Conservation (phyloP, 2,329 filamentous ascomycete genomes). For the Hymenoscyphus repandus region DNA sequence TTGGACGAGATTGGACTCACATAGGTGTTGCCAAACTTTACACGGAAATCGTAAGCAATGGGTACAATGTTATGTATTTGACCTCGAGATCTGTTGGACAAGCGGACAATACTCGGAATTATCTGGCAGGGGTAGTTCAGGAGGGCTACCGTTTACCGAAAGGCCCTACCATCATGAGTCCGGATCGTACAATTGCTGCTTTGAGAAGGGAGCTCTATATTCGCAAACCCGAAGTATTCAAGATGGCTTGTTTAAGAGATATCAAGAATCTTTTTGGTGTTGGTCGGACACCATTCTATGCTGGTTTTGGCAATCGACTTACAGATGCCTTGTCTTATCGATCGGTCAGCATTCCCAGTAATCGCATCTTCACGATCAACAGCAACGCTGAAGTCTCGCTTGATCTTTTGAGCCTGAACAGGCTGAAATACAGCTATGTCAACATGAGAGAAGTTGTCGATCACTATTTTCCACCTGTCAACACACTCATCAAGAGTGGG, state of each 20-base stretch:
- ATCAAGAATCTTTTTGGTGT: constrained; percentile 82
- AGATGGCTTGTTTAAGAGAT: constrained; percentile 96
- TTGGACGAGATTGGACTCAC: constrained; percentile 97
- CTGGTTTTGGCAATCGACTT: constrained; percentile 92
- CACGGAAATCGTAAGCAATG: constrained; percentile 89
- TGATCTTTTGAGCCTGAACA: constrained; percentile 84
- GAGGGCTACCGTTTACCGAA: constrained; percentile 81
- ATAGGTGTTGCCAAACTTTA: constrained; percentile 95
- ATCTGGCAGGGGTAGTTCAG: constrained; percentile 83
- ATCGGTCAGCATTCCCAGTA: constrained; percentile 90
- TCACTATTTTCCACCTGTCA: constrained; percentile 94
- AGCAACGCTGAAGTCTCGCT: constrained; percentile 93
- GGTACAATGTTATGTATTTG: constrained; percentile 98
- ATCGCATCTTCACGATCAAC: constrained; percentile 97
- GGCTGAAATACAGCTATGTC: constrained; percentile 93
- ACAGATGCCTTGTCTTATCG: constrained; percentile 96
- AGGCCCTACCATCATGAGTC: constrained; percentile 91
- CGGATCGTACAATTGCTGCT: constrained; percentile 91
- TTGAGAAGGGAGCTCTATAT: constrained; percentile 89
- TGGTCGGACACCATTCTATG: constrained; percentile 82
- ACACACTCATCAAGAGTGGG: constrained; percentile 77
- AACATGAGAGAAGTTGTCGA: constrained; percentile 97
- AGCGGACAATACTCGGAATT: constrained; percentile 83
- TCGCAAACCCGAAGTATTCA: constrained; percentile 96
- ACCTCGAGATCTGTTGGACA: constrained; percentile 92